Conservation (phyloP, 2,329 filamentous ascomycete genomes). For the Fusarium miscanthi region DNA sequence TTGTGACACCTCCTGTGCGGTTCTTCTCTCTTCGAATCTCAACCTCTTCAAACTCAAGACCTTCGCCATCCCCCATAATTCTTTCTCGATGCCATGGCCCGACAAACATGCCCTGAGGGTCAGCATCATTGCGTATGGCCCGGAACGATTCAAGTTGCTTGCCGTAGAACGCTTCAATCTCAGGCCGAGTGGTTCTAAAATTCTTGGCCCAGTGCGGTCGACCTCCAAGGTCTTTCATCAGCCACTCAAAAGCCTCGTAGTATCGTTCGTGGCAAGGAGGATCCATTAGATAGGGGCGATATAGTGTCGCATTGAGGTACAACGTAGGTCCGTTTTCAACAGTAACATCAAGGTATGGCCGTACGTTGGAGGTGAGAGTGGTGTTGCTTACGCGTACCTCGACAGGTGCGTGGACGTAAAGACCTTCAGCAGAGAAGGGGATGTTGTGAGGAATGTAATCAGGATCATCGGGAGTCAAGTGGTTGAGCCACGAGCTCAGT, state of each 20-base stretch:
- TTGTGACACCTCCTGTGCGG: slow-evolving; percentile 43
- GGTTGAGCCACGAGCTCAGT: slow-evolving; percentile 86
- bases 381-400: slow-evolving; percentile 90
- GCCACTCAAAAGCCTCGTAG: slow-evolving; percentile 89
- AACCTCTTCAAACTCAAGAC: slow-evolving; percentile 52
- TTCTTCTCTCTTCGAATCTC: slow-evolving; percentile 47
- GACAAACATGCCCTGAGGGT: slow-evolving; percentile 87
- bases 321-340: slow-evolving; percentile 75
- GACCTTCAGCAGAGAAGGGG: slow-evolving; percentile 80
- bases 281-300: slow-evolving; percentile 82
- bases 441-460: slow-evolving; percentile 75
- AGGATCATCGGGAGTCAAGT: slow-evolving; percentile 69
- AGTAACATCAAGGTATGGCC: slow-evolving; percentile 76
- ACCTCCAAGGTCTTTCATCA: slow-evolving; percentile 87
- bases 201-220: slow-evolving; percentile 95
- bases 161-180: slow-evolving; percentile 77
- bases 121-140: slow-evolving; percentile 73
- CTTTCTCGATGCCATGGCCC: slow-evolving; percentile 88
- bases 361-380: slow-evolving; percentile 49
- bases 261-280: slow-evolving; percentile 81
- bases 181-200: slow-evolving; percentile 70
- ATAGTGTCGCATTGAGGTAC: slow-evolving; percentile 91
- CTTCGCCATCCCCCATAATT: slow-evolving; percentile 59
- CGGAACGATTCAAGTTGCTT: slow-evolving; percentile 74
- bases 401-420: slow-evolving; percentile 90